Conservation (phyloP, 1,139 yeast genomes). For the Pneumocystis carinii region DNA sequence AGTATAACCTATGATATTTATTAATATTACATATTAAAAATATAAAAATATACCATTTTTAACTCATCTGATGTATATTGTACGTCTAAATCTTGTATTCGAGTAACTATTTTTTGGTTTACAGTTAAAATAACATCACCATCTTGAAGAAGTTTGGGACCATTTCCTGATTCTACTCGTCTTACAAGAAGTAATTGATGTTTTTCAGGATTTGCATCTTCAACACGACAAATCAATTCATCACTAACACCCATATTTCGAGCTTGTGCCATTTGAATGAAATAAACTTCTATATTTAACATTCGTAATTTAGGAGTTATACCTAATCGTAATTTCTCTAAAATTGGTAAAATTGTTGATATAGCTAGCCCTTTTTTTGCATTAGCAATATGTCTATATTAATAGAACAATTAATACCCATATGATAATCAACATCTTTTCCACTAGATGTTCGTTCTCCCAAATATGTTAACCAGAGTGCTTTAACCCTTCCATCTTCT, state of each 20-base stretch:
- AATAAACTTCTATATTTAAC: conserved; percentile 63
- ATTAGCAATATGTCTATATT: neutral
- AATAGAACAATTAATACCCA: conserved; percentile 51
- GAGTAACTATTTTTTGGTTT: conserved; percentile 46
- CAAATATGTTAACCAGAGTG: conserved; percentile 67
- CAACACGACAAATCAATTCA: conserved; percentile 61
- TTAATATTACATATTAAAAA: neutral
- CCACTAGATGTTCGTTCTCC: conserved; percentile 51
- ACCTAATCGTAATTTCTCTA: conserved; percentile 35
- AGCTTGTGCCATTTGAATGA: conserved; percentile 58
- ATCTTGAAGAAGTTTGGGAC: conserved; percentile 30
- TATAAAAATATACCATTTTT: conserved; percentile 28
- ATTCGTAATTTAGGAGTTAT: conserved; percentile 44
- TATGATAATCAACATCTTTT: conserved; percentile 47
- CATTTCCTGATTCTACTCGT: conserved; percentile 48
- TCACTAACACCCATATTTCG: conserved; percentile 76
- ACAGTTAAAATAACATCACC: conserved; percentile 68
- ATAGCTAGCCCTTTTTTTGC: neutral
- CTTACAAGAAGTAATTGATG: conserved; percentile 59
- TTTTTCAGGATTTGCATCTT: conserved; percentile 42
- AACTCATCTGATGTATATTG: conserved; percentile 34
- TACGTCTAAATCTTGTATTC: conserved; percentile 50
- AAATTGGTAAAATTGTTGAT: neutral
- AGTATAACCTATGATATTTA: conserved; percentile 30
- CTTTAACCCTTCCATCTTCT: conserved; percentile 62